Evolutionary conservation across 2,329 filamentous ascomycete species (phyloP).

Genomic region (Paraphaeosphaeria sporulosa): DNA sequence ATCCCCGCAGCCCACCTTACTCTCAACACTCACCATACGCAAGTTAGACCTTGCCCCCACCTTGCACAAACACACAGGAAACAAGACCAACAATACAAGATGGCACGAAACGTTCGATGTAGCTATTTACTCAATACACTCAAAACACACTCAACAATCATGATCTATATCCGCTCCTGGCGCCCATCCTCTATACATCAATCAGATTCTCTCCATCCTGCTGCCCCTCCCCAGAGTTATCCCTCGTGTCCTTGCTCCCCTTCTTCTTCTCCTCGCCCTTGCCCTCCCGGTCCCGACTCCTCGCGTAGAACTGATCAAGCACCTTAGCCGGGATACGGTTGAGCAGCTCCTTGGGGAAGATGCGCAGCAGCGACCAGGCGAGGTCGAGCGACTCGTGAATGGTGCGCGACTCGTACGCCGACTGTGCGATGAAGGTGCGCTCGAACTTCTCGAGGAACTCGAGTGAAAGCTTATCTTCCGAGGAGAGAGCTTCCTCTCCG

Average conservation of each 20-base stretch:
- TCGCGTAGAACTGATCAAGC: constrained; percentile 60
- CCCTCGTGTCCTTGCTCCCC: constrained; percentile 54
- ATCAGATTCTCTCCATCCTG: constrained; percentile 49
- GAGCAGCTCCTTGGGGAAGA: constrained; percentile 97
- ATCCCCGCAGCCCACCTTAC: too few relatives aligned
- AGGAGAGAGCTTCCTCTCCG: constrained; percentile 93
- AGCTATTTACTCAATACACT: constrained; percentile 12
- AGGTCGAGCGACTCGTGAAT: constrained; percentile 95
- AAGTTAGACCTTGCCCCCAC: too few relatives aligned
- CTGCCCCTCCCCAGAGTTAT: constrained; percentile 48
- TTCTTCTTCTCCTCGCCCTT: constrained; percentile 48
- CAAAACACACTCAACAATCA: constrained; percentile 9
- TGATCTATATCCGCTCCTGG: constrained; percentile 11
- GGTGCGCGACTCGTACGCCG: constrained; percentile 86
- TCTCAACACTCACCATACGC: too few relatives aligned
- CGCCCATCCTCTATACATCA: constrained; percentile 39
- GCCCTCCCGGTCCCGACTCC: constrained; percentile 46
- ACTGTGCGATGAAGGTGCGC: constrained; percentile 90
- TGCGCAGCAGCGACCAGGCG: constrained; percentile 94
- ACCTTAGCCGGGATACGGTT: constrained; percentile 75
- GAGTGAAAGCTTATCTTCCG: constrained; percentile 95
- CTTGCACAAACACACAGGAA: too few relatives aligned
- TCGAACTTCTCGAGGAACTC: constrained; percentile 99
- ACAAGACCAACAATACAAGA: not conserved
- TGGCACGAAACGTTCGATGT: constrained; percentile 2